Evolutionary conservation across 768 basidiomycete species (phyloP).

Genomic region (Russula emetica): DNA sequence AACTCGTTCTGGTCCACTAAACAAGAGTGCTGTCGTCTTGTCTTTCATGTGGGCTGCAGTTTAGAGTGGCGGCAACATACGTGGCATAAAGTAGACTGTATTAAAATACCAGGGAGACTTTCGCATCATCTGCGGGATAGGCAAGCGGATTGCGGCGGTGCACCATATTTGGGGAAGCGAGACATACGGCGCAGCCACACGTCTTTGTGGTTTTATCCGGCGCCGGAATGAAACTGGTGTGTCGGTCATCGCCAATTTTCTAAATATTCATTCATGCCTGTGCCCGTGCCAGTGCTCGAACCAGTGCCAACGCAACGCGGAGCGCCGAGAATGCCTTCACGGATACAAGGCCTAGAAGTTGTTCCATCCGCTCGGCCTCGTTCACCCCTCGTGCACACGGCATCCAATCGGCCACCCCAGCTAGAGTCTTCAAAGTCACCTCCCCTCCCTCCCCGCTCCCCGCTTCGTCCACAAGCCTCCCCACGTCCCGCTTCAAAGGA

Average conservation of each 20-base stretch:
- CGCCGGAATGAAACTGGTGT: background rate
- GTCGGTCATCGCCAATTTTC: background rate
- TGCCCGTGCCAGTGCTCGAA: background rate
- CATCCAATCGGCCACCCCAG: constrained; percentile 25
- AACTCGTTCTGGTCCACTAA: too few relatives aligned
- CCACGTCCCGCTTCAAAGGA: constrained; percentile 22
- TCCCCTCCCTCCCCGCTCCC: constrained; percentile 34
- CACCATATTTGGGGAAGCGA: background rate
- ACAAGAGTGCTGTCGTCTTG: too few relatives aligned
- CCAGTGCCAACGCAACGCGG: constrained; percentile 2
- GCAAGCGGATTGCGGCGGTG: background rate
- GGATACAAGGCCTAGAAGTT: constrained; percentile 13
- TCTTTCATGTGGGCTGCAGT: too few relatives aligned
- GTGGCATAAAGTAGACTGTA: too few relatives aligned
- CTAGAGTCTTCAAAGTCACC: constrained; percentile 25
- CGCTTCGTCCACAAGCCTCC: constrained; percentile 31
- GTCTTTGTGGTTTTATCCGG: background rate
- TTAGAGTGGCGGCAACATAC: too few relatives aligned
- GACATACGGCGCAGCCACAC: constrained; percentile 6
- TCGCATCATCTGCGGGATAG: too few relatives aligned
- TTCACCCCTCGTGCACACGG: constrained; percentile 35
- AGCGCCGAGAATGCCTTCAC: constrained; percentile 15
- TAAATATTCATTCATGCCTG: background rate
- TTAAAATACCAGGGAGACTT: too few relatives aligned
- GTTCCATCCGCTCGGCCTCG: constrained; percentile 31